Percentiles rank a stretch among this genome's conserved stretches.
Conservation (phyloP, 768 basidiomycete genomes). For the Pulveroboletus sp. region DNA sequence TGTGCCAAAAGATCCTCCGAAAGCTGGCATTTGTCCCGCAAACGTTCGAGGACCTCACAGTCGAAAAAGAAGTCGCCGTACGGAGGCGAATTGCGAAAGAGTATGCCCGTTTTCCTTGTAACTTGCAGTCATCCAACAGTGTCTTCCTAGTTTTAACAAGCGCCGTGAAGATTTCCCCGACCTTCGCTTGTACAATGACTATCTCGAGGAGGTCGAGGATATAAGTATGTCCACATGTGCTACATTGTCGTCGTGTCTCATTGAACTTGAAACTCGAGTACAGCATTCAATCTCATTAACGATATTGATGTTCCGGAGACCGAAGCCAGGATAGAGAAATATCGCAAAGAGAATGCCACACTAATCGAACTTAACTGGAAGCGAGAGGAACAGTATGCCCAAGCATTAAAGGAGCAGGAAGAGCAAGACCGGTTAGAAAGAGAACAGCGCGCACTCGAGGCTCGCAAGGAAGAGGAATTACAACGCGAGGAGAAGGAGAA, state of each 20-base stretch:
- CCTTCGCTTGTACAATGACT: conserved; percentile 84
- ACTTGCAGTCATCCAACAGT: not conserved
- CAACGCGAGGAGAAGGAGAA: conserved; percentile 75
- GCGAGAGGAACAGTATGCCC: conserved; percentile 73
- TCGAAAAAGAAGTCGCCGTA: conserved; percentile 93
- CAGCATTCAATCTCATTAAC: conserved; percentile 94
- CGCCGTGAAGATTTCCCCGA: conserved; percentile 82
- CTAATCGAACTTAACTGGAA: conserved; percentile 81
- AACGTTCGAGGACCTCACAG: conserved; percentile 87
- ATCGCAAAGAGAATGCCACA: conserved; percentile 75
- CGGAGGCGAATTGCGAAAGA: conserved; percentile 85
- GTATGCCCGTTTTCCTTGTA: conserved; percentile 38
- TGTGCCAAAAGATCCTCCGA: conserved; percentile 80
- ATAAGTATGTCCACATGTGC: conserved; percentile 48
- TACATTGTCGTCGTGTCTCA: not conserved
- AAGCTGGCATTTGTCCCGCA: conserved; percentile 95
- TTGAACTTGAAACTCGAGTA: not conserved
- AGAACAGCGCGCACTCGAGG: conserved; percentile 62
- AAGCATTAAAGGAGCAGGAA: conserved; percentile 71
- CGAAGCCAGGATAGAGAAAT: conserved; percentile 75
- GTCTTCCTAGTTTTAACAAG: conserved; percentile 79
- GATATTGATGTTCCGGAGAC: conserved; percentile 77
- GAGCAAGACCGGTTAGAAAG: conserved; percentile 70
- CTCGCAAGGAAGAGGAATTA: conserved; percentile 65
- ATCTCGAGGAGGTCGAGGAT: conserved; percentile 94